Base-by-base conservation (phyloP, 108 stramenopile species). In the Poteriospumella lacustris region DNA sequence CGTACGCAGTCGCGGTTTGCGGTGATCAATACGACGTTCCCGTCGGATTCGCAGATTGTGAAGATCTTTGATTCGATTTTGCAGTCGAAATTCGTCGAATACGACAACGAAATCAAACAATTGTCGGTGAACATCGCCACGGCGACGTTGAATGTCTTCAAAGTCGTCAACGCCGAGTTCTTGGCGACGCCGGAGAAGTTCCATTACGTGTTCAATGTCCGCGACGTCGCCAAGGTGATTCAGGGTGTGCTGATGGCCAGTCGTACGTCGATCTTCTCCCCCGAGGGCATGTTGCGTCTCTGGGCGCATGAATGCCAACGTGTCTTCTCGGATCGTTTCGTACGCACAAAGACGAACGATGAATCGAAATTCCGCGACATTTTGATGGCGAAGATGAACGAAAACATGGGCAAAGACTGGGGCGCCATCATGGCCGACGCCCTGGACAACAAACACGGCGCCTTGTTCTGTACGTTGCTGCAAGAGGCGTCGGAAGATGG, bases 301-400 rank as follows among this genome's bases (percentile, higher is more conserved):
- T 89, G 89, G 89, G 59, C 67, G 2, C 89, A 87, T 76, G 89
- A 89, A 77, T 77, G 83, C 72, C 83, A 86, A 82, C 86, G 89
- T 9, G 85, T 86, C n/a, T 85, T 89, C 44, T 42, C 82, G 2
- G 89, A 89, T 64, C 83, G 89, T 1, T 88, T 89, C 62, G 43
- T 86, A 9, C 42, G 67, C 29, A 83, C 84, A n/a, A 36, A 31
- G 38, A 39, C 59, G 0, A 79, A 87, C 36, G 87, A 88, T 75
- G 59, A 81, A 47, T 58, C 38, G 15, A 52, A 31, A 5, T 89
- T 89, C 58, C 47, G 58, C 39, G 72, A 81, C 28, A 56, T 81
- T 9, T 26, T 88, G 1, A 79, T 81, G 28, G 64, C 80, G 0
- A 43, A 78, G n/a, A 58, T 88, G 52, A 78, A 68, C 15, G 83